A percentile compares a stretch with the other conserved stretches of the same genome.
These are phyloP conservation scores for Rutstroemia sp. DNA, from an alignment of 2,329 filamentous ascomycete genomes.

Conservation along the genomic window DNA sequence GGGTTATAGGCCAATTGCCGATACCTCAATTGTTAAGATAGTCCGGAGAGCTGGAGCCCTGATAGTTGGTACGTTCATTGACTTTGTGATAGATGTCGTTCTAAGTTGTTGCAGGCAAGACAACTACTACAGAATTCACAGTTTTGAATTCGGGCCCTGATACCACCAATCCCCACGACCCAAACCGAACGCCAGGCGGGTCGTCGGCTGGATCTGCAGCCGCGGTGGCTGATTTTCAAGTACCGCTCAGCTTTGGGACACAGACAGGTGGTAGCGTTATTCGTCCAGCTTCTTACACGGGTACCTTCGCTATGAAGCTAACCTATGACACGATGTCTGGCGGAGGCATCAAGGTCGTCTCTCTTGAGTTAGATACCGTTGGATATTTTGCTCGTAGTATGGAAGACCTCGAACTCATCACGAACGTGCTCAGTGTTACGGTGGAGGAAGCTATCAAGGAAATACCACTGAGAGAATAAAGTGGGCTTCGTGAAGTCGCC, in stretches of 20 bases:
- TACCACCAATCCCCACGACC: constrained; percentile 48
- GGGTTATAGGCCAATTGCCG: constrained; percentile 36
- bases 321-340: constrained; percentile 53
- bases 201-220: constrained; percentile 59
- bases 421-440: constrained; percentile 42
- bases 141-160: constrained; percentile 43
- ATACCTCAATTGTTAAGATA: constrained; percentile 42
- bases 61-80: constrained; percentile 34
- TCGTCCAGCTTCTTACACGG: constrained; percentile 55
- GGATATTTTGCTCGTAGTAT: constrained; percentile 52
- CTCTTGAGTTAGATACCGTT: constrained; percentile 50
- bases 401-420: constrained; percentile 48
- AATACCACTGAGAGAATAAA: background rate
- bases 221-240: constrained; percentile 55
- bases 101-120: constrained; percentile 31
- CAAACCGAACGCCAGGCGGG: constrained; percentile 50
- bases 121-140: constrained; percentile 56
- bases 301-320: constrained; percentile 55
- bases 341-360: constrained; percentile 51
- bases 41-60: constrained; percentile 46
- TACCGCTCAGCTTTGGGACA: constrained; percentile 50
- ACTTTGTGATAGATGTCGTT: too few relatives aligned
- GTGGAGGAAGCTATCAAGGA: constrained; percentile 37
- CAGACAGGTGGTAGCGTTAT: constrained; percentile 58
- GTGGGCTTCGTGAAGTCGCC: constrained; percentile 6